These are phyloP conservation scores for Panus rudis DNA, from an alignment of 768 basidiomycete species.

Conservation along the genomic window DNA sequence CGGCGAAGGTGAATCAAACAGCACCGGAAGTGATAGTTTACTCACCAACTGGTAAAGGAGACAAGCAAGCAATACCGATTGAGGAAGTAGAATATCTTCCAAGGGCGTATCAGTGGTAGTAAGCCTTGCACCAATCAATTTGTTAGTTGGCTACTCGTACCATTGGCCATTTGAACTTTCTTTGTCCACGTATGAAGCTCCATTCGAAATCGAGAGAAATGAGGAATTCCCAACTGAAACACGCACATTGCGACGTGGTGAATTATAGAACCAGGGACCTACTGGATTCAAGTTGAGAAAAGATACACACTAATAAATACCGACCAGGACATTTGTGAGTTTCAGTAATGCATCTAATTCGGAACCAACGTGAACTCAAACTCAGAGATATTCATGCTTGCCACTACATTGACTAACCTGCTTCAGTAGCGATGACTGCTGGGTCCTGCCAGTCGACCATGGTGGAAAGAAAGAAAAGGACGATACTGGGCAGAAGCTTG, in stretches of 20 bases:
- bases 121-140: too few species aligned
- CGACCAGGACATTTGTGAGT: too few species aligned
- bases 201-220: slow-evolving; percentile 60
- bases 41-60: slow-evolving; percentile 65
- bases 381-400: neutral
- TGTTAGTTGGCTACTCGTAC: slow-evolving; percentile 26
- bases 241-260: too few species aligned
- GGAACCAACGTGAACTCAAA: too few species aligned
- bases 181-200: slow-evolving; percentile 50
- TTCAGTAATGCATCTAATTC: too few species aligned
- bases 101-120: too few species aligned
- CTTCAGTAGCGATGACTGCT: slow-evolving; percentile 29
- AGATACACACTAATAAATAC: too few species aligned
- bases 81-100: slow-evolving; percentile 65
- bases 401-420: slow-evolving; percentile 21
- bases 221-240: slow-evolving; percentile 58
- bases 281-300: too few species aligned
- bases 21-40: too few species aligned
- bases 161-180: slow-evolving; percentile 61
- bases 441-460: slow-evolving; percentile 38
- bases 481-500: too few species aligned
- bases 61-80: slow-evolving; percentile 61
- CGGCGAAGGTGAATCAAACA: too few species aligned
- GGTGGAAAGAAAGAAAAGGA: slow-evolving; percentile 9
- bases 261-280: too few species aligned